Percentiles rank a stretch among this genome's conserved stretches.
Conservation (phyloP, 1,284 basidiomycete species). For the Ustilago loliicola region DNA sequence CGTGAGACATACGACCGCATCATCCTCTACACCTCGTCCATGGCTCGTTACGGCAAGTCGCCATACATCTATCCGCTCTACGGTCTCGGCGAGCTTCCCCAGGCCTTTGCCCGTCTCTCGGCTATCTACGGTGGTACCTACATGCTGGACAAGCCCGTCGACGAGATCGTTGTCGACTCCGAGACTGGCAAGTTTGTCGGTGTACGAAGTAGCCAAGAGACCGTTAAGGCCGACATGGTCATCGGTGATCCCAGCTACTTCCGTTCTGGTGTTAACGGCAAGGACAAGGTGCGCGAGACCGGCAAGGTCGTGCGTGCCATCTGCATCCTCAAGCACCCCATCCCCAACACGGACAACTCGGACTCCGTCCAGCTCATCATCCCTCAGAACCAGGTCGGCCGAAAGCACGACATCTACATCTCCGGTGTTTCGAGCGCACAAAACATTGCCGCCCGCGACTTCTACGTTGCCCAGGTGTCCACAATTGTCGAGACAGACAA, state of each 20-base stretch:
- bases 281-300: constrained; percentile 83
- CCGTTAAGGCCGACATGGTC: constrained; percentile 95
- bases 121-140: constrained; percentile 99
- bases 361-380: constrained; percentile 96
- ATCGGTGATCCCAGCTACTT: constrained; percentile 99
- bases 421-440: constrained; percentile 96
- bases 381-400: constrained; percentile 95
- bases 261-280: constrained; percentile 76
- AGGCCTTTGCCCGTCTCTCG: constrained; percentile 93
- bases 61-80: constrained; percentile 99
- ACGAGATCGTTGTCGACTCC: constrained; percentile 86
- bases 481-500: constrained; percentile 96
- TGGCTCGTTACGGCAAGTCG: constrained; percentile 99
- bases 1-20: constrained; percentile 94
- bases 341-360: constrained; percentile 94
- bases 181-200: constrained; percentile 90
- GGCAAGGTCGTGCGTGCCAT: constrained; percentile 97
- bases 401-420: constrained; percentile 98
- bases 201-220: constrained; percentile 89
- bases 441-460: constrained; percentile 94
- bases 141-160: constrained; percentile 97
- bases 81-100: constrained; percentile 97
- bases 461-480: constrained; percentile 97
- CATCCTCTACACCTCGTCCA: constrained; percentile 95
- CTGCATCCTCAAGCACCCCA: constrained; percentile 97